Conservation (phyloP, 768 basidiomycete species). For the Chalciporus sphaerocephalus region DNA sequence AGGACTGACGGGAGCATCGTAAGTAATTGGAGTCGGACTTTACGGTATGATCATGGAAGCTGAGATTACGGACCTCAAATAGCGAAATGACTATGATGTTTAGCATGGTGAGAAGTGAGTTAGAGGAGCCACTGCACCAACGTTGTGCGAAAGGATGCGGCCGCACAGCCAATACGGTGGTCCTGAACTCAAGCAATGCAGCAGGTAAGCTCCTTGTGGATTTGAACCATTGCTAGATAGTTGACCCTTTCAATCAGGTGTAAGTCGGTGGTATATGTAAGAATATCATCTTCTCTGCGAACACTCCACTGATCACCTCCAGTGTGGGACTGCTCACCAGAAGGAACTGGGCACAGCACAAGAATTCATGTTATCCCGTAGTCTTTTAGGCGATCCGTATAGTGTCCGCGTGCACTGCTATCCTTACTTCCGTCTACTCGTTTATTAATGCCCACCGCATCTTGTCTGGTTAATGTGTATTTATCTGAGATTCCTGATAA, state of each 20-base stretch:
- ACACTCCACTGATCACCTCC: background rate
- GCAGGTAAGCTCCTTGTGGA: constrained; percentile 26
- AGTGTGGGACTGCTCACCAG: constrained; percentile 38
- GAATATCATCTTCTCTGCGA: constrained; percentile 10
- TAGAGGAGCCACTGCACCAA: constrained; percentile 28
- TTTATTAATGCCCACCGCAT: background rate
- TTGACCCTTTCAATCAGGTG: constrained; percentile 27
- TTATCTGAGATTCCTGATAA: too few species aligned
- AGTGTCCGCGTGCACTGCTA: too few species aligned
- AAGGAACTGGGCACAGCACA: constrained; percentile 36
- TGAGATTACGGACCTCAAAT: background rate
- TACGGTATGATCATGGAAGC: background rate
- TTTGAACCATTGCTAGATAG: background rate
- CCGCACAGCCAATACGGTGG: constrained; percentile 10
- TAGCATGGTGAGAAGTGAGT: constrained; percentile 24
- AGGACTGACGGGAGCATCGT: constrained; percentile 30
- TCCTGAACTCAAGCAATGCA: constrained; percentile 34
- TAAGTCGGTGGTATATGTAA: constrained; percentile 41
- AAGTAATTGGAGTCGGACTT: constrained; percentile 4
- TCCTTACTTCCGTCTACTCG: too few species aligned
- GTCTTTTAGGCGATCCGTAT: constrained; percentile 20
- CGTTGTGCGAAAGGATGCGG: constrained; percentile 33
- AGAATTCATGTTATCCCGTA: constrained; percentile 31
- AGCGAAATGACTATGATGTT: constrained; percentile 32
- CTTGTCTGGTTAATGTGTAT: too few species aligned